These are phyloP conservation scores for Pseudocercospora fuligena DNA, from an alignment of 2,329 filamentous ascomycete genomes.

Conservation along the genomic window DNA sequence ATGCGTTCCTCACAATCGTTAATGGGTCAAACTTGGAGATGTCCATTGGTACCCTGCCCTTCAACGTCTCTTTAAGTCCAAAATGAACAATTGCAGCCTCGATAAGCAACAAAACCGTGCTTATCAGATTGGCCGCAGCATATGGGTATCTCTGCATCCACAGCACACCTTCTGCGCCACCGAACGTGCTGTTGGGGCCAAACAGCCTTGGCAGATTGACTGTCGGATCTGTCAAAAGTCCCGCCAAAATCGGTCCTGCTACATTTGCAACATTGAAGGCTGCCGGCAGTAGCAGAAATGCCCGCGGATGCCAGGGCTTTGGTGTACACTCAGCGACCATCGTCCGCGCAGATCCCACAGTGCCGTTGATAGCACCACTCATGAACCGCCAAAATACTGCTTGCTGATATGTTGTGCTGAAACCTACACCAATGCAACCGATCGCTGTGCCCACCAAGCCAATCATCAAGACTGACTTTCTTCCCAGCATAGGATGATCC, in stretches of 20 bases:
- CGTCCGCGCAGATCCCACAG: conserved; percentile 48
- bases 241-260: conserved; percentile 60
- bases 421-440: conserved; percentile 47
- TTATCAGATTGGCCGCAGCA: conserved; percentile 66
- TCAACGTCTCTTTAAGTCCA: conserved; percentile 62
- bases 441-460: conserved; percentile 47
- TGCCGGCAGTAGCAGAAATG: conserved; percentile 46
- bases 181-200: conserved; percentile 60
- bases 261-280: conserved; percentile 51
- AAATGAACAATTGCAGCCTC: conserved; percentile 62
- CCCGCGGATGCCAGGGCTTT: conserved; percentile 48
- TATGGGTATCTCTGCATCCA: conserved; percentile 69
- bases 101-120: conserved; percentile 59
- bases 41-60: conserved; percentile 36
- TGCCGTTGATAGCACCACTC: conserved; percentile 49
- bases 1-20: conserved; percentile 26
- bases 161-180: conserved; percentile 57
- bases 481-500: conserved; percentile 51
- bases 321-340: conserved; percentile 48
- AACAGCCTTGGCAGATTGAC: conserved; percentile 62
- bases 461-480: conserved; percentile 47
- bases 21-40: conserved; percentile 35
- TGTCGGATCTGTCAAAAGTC: conserved; percentile 65
- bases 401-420: conserved; percentile 46
- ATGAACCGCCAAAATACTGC: conserved; percentile 48